Conservation (phyloP, 163 green algal genomes). For the Chlorella variabilis region DNA sequence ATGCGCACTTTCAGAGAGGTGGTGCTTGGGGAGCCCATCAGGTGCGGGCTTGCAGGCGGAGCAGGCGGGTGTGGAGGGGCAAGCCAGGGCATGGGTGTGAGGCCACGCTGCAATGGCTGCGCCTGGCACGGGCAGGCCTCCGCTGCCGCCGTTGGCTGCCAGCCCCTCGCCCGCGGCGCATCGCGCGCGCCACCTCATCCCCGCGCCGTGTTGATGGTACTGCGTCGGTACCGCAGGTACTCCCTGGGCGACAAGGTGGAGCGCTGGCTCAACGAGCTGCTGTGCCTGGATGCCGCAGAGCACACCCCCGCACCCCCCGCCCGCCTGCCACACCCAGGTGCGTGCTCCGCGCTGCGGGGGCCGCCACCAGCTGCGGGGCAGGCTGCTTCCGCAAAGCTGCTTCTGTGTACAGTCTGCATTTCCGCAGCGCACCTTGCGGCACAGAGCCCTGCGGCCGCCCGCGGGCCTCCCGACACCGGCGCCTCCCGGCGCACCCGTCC, state of each 20-base stretch:
- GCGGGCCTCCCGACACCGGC: no score
- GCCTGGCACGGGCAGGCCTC: no score
- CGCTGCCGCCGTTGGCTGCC: no score
- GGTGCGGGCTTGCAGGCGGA: conserved; percentile 47
- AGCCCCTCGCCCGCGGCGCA: no score
- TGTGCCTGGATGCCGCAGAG: conserved; percentile 93
- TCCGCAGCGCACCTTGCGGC: no score
- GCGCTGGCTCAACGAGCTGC: conserved; percentile 91
- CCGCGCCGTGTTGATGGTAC: no score
- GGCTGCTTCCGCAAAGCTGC: no score
- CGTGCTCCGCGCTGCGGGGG: conserved; percentile 48
- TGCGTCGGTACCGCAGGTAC: conserved; percentile 90
- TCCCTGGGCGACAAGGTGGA: conserved; percentile 90
- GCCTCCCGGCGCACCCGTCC: no score
- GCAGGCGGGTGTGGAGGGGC: not conserved
- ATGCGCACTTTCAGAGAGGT: conserved; percentile 93
- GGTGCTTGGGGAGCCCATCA: conserved; percentile 91
- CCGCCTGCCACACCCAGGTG: conserved; percentile 85
- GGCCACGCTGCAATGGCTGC: no score
- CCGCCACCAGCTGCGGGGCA: not conserved
- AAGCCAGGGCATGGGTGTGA: not conserved
- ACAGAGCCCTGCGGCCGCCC: no score
- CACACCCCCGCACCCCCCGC: conserved; percentile 76
- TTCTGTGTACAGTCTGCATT: no score
- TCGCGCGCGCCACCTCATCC: no score